These are phyloP conservation scores for Groenewaldozyma auringiensis DNA, from an alignment of 1,139 yeast species.

Conservation along the genomic window DNA sequence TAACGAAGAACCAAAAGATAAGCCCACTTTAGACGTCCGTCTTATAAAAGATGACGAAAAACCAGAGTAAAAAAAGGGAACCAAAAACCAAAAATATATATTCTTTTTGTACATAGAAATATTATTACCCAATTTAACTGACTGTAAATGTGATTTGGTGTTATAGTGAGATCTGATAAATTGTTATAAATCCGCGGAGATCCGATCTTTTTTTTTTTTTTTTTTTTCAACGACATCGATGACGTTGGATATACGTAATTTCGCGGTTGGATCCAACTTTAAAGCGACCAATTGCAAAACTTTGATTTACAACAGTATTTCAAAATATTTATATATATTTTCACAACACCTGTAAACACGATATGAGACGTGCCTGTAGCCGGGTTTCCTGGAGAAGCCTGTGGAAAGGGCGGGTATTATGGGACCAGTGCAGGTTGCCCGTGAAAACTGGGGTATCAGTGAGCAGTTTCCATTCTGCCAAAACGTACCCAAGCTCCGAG, in stretches of 20 bases:
- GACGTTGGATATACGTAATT: too few relatives aligned
- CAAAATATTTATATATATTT: too few relatives aligned
- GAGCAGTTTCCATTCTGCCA: slow-evolving; percentile 9
- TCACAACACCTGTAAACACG: not conserved
- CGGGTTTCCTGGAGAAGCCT: not conserved
- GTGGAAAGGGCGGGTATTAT: not conserved
- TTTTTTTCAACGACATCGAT: too few relatives aligned
- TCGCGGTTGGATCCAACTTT: too few relatives aligned
- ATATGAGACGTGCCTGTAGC: not conserved
- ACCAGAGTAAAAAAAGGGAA: not conserved
- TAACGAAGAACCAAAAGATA: slow-evolving; percentile 16
- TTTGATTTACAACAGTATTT: too few relatives aligned
- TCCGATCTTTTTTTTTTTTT: too few relatives aligned
- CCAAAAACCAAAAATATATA: not conserved
- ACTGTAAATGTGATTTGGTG: too few relatives aligned
- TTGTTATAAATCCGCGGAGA: too few relatives aligned
- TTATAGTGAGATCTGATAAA: too few relatives aligned
- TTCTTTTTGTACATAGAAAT: too few relatives aligned
- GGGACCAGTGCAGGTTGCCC: not conserved
- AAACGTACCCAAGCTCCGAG: not conserved
- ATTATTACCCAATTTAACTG: too few relatives aligned
- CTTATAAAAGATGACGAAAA: not conserved
- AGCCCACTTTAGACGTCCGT: not conserved
- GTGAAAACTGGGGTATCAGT: not conserved
- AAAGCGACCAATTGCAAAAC: too few relatives aligned